Base-by-base conservation (phyloP, 2,329 filamentous ascomycete species). In the Cercospora citrullina region DNA sequence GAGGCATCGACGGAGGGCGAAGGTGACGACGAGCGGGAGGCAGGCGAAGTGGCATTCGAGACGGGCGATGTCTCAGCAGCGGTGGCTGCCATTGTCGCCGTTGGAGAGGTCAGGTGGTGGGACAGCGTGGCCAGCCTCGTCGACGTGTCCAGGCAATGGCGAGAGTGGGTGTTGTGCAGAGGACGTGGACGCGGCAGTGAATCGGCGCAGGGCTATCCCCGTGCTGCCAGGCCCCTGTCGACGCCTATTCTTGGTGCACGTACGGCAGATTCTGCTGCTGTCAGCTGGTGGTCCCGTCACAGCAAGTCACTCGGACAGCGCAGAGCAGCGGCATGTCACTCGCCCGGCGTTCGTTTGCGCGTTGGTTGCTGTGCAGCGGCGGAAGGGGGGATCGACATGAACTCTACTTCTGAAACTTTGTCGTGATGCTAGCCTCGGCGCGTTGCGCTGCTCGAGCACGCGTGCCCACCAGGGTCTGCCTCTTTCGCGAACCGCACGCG, bases 1-100 rank as follows among this genome's bases (percentile, higher is more conserved):
- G 85, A 86, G 6, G 90, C 90, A 18, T 85, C 83, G 18, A 84
- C 80, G 74, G 88, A 87, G 42, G 88, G 88, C 61, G 89, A 87
- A n/a, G 90, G 89, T 39, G 90, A 91, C 68, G 83, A 83, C 72
- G 84, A 82, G 74, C 84, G 85, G 55, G 72, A 70, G 26, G 71
- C 67, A 16, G 75, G 76, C 42, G 42, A 74, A 61, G 71, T 68
- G 42, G 72, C 69, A 64, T 64, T 75, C 74, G 71, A 76, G 65
- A 63, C 72, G 57, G 68, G 75, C 66, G 71, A 72, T 58, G 62
- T 64, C 62, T 64, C 62, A 8, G 48, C 48, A 36, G 42, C 48
- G n/a, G 48, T 39, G 62, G 26, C 62, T n/a, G 62, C 62, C 62
- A 64, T 64, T 31, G 28, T 51, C 21, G 42, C 45, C 26, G 53